phyloP scores from a whole-genome alignment of 805 yeast species.

The Komagataella pseudopastoris region DNA sequence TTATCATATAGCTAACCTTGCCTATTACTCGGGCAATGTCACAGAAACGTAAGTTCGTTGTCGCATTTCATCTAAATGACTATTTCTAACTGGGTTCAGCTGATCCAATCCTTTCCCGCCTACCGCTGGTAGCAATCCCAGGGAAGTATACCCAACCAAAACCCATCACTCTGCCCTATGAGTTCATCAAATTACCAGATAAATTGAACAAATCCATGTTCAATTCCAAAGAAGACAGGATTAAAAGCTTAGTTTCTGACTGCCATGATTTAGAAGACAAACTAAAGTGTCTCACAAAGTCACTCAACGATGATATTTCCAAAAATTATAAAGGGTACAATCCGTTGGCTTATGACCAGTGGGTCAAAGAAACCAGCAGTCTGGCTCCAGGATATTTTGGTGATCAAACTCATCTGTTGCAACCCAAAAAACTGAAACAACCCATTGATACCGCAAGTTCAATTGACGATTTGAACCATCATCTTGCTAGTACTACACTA shows the following conservation, averaged over 20 bases:
- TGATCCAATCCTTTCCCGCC: conserved; percentile 12
- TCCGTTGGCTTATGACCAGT: conserved; percentile 9
- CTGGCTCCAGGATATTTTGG: conserved; percentile 16
- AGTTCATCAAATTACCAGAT: conserved; percentile 7
- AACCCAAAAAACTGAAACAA: conserved; percentile 8
- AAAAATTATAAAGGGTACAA: background rate
- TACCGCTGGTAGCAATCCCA: conserved; percentile 14
- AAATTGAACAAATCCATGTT: background rate
- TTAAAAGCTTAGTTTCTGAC: conserved; percentile 1
- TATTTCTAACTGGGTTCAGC: conserved; percentile 1
- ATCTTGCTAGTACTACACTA: background rate
- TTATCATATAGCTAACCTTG: background rate
- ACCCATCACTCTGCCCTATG: conserved; percentile 13
- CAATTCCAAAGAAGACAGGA: conserved; percentile 2
- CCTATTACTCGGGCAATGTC: background rate
- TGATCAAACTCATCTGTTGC: conserved; percentile 11
- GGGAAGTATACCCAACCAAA: conserved; percentile 11
- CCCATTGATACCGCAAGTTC: background rate
- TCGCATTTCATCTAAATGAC: background rate
- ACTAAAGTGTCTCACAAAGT: conserved; percentile 1
- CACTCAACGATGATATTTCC: conserved; percentile 2
- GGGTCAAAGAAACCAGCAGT: conserved; percentile 5
- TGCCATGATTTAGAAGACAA: conserved; percentile 1
- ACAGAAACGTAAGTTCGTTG: background rate
- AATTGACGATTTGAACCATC: background rate